Conservation (phyloP, 495 filamentous ascomycete genomes). For the Penicillium goetzii region DNA sequence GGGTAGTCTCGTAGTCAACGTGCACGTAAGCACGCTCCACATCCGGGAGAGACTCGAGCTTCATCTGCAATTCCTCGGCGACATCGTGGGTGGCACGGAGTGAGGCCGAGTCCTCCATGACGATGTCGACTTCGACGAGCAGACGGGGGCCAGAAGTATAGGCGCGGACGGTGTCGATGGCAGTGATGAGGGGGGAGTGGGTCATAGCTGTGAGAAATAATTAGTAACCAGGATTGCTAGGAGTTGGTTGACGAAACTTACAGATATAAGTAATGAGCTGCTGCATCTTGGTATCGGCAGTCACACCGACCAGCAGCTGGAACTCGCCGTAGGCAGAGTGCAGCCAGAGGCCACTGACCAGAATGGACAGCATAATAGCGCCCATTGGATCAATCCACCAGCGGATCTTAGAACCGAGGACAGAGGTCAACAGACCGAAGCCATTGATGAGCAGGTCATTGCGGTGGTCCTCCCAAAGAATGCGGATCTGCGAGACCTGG, state of each 20-base stretch:
- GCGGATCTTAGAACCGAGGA: conserved; percentile 80
- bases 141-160: conserved; percentile 90
- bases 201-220: conserved; percentile 66
- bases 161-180: conserved; percentile 92
- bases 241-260: conserved; percentile 31
- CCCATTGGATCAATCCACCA: conserved; percentile 98
- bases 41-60: conserved; percentile 89
- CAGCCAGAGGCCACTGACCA: conserved; percentile 81
- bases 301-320: conserved; percentile 85
- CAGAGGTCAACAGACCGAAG: conserved; percentile 85
- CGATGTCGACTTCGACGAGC: conserved; percentile 87
- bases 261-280: conserved; percentile 97
- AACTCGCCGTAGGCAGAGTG: conserved; percentile 88
- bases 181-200: conserved; percentile 76
- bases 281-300: conserved; percentile 81
- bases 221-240: background rate
- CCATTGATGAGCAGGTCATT: conserved; percentile 90
- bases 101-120: conserved; percentile 71
- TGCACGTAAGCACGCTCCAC: conserved; percentile 96
- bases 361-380: conserved; percentile 76
- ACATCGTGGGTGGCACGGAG: conserved; percentile 88
- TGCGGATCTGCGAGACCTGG: conserved; percentile 86
- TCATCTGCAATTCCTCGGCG: conserved; percentile 91
- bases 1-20: conserved; percentile 96
- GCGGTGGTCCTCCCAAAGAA: conserved; percentile 90